Base-by-base conservation (phyloP, 2,329 filamentous ascomycete genomes). In the Cladorrhinum sp. region DNA sequence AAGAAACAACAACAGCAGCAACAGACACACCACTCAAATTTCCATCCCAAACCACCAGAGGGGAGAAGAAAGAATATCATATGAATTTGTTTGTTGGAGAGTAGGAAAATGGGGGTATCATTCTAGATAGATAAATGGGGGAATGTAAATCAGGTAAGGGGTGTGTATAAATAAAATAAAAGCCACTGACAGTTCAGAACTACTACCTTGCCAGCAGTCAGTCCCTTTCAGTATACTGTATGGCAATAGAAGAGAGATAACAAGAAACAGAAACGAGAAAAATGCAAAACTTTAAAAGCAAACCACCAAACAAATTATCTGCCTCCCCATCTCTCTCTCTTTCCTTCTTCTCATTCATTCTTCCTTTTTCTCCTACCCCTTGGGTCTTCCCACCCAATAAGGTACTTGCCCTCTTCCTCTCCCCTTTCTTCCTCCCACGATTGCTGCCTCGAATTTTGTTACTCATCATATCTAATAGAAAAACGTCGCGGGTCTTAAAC, bases 51-150 rank as follows among this genome's bases (percentile, higher is more conserved):
- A 16, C 36, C 36, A 42, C 5, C 36, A 42, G 16, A 42, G 16
- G n/a, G 6, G 10, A 3, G 10, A 42, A n/a, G 10, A 46, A 46
- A 46, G 42, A 46, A 46, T n/a, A n/a, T n/a, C n/a, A 36, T 2
- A 10, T 36, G 4, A 16, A 10, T 46, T 46, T 2, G 18, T 18
- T 18, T 21, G 3, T 4, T 21, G n/a, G 18, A n/a, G n/a, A n/a
- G 18, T 3, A 46, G 18, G 18, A 55, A 57, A 61, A 56, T 60
- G 20, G 61, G 67, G 67, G 67, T 68, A 68, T 68, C 65, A 68
- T 67, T 68, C 67, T 68, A 68, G 64, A 20, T 46, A 20, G n/a
- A n/a, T n/a, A 46, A 8, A 46, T 46, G n/a, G 6, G n/a, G 16
- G 16, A 10, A 5, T 2, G 42, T n/a, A n/a, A n/a, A n/a, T n/a